Conservation (phyloP, 208 protist species). For the Tetramitus jugosus region DNA sequence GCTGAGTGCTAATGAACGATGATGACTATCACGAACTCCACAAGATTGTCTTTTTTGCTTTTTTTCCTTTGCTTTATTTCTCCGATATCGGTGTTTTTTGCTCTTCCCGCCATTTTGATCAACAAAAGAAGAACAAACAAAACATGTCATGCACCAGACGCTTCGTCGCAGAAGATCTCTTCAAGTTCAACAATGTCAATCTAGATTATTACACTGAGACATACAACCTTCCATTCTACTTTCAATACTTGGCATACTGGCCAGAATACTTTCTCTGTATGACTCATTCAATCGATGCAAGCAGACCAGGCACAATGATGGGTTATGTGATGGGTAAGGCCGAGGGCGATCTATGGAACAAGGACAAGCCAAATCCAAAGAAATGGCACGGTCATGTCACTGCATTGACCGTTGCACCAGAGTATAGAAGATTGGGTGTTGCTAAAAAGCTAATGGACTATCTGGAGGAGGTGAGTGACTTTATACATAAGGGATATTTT, state of each 20-base stretch:
- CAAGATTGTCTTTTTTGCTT: too few relatives aligned
- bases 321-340: slow-evolving; percentile 65
- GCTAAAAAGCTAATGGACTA: slow-evolving; percentile 85
- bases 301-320: slow-evolving; percentile 75
- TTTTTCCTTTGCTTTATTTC: too few relatives aligned
- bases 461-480: slow-evolving; percentile 59
- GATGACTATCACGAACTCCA: too few relatives aligned
- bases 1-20: too few relatives aligned
- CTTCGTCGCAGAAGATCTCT: slow-evolving; percentile 80
- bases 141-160: slow-evolving; percentile 80
- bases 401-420: slow-evolving; percentile 93
- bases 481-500: slow-evolving; percentile 91
- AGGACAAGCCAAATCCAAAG: slow-evolving; percentile 79
- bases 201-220: slow-evolving; percentile 92
- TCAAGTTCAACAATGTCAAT: slow-evolving; percentile 91
- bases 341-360: slow-evolving; percentile 71
- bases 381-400: slow-evolving; percentile 97
- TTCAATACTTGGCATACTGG: slow-evolving; percentile 91
- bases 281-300: too few relatives aligned
- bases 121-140: too few relatives aligned
- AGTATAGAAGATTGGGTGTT: slow-evolving; percentile 87
- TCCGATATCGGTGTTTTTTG: too few relatives aligned
- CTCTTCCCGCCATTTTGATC: too few relatives aligned
- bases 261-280: slow-evolving; percentile 84
- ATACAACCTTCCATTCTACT: slow-evolving; percentile 93